Evolutionary conservation across 306 rosid species (phyloP), one percentile per base, ranked within the genome.

Genomic region (Trifolium repens): DNA sequence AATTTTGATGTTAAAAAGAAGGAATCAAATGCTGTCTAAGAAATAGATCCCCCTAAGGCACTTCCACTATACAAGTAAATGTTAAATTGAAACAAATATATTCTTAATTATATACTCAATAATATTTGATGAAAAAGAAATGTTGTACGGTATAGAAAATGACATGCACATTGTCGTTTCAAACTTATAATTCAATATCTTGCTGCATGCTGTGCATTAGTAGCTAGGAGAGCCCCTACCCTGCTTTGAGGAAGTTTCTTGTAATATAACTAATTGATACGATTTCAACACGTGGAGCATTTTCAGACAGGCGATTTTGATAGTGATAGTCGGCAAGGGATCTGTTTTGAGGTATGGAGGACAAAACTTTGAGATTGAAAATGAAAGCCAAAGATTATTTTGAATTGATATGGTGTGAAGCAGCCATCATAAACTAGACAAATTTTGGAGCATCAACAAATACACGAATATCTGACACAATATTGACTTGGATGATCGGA

Each of bases 281-380:
- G 74, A 42, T 49, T 37, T 52, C 9, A 24, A 54, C 16, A 46
- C 78, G 80, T 74, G 83, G 78, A 64, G 15, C 67, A 27, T 3
- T 43, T 43, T 69, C 2, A 22, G 47, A 34, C 67, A 71, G 62
- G 37, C 22, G 22, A 74, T 58, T 19, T 22, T 61, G 52, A 27
- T 46, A 49, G 74, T 22, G n/a, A 26, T 65, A 70, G 84, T 79
- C 86, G 86, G 84, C 87, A 79, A 16, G 62, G 35, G 27, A 46
- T 69, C 69, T 69, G 65, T 74, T 73, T 19, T 49, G 69, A 39
- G 22, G 57, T 12, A 57, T 78, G 73, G 77, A 79, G 60, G 75
- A 74, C 78, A 79, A 69, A 69, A 73, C 19, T 47, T 14, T 59
- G 73, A 63, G 58, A 44, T 19, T 52, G 82, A 82, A 78, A 82